Percentiles rank a stretch among this genome's conserved stretches.
These are phyloP conservation scores for Thalassia testudinum DNA, from an alignment of 116 monocot species.

Conservation along the genomic window DNA sequence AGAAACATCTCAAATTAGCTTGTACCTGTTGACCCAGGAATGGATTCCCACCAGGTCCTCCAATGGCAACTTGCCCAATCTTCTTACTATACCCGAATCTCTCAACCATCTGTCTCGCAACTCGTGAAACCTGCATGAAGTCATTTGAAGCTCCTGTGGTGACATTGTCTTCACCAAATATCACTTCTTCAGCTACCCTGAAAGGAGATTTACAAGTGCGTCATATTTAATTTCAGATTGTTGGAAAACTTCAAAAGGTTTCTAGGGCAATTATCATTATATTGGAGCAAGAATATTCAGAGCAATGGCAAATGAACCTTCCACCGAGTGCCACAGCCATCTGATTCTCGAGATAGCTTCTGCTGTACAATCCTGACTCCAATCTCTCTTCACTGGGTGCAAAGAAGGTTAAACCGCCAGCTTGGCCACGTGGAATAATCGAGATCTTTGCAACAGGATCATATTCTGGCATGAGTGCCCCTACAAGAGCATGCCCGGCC, in stretches of 20 bases:
- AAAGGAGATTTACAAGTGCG: no score
- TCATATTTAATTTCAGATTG: no score
- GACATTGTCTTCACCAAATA: constrained; percentile 93
- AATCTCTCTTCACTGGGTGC: constrained; percentile 98
- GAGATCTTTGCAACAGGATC: constrained; percentile 99
- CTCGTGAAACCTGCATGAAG: constrained; percentile 99
- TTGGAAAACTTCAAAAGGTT: no score
- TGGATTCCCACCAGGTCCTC: constrained; percentile 87
- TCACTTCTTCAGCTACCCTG: constrained; percentile 99
- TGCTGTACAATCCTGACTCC: constrained; percentile 94
- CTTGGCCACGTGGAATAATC: constrained; percentile 94
- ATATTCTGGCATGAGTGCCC: constrained; percentile 99
- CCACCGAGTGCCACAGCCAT: constrained; percentile 99
- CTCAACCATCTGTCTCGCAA: constrained; percentile 98
- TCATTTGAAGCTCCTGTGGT: constrained; percentile 99
- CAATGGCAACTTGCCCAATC: constrained; percentile 91
- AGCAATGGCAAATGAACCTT: no score
- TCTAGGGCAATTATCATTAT: no score
- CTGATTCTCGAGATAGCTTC: constrained; percentile 94
- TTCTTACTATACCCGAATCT: constrained; percentile 97
- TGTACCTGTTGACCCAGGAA: constrained; percentile 96
- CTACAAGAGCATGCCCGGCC: constrained; percentile 97
- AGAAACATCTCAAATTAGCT: no score
- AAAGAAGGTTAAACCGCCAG: constrained; percentile 95
- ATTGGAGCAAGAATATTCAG: no score